Evolutionary conservation across 192 early-diverging fungal species (phyloP).

Genomic region (Entophlyctis luteolus): DNA sequence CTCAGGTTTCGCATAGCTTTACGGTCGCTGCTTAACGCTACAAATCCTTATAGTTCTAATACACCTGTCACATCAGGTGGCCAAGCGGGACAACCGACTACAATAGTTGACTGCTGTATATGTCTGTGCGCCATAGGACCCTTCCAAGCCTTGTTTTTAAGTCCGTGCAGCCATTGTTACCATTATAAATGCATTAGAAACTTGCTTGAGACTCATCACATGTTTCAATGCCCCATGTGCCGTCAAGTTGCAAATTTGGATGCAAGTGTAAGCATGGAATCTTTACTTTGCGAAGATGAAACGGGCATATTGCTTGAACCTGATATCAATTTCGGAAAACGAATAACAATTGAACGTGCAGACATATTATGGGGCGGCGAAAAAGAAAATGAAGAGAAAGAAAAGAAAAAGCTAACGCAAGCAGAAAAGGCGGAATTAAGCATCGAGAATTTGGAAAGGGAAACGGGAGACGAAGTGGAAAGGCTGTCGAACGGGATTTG

Average conservation of each 20-base stretch:
- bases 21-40: conserved; percentile 35
- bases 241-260: conserved; percentile 60
- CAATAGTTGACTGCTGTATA: conserved; percentile 54
- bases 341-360: conserved; percentile 11
- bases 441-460: conserved; percentile 14
- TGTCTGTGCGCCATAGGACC: conserved; percentile 54
- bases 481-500: too few relatives aligned
- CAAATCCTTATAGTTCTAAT: conserved; percentile 40
- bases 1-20: conserved; percentile 34
- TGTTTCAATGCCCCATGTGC: conserved; percentile 65
- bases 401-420: conserved; percentile 13
- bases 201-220: conserved; percentile 42
- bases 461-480: background rate
- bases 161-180: conserved; percentile 62
- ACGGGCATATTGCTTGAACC: conserved; percentile 9
- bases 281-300: conserved; percentile 39
- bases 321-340: conserved; percentile 16
- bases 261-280: conserved; percentile 49
- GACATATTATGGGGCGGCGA: conserved; percentile 21
- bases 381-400: conserved; percentile 5
- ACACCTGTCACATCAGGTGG: background rate
- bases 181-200: conserved; percentile 58
- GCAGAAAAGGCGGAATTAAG: conserved; percentile 18
- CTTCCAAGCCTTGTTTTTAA: conserved; percentile 59
- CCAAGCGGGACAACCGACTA: conserved; percentile 6